Evolutionary conservation across 1,284 basidiomycete genomes (phyloP).

Genomic region (Pseudozyma pruni): DNA sequence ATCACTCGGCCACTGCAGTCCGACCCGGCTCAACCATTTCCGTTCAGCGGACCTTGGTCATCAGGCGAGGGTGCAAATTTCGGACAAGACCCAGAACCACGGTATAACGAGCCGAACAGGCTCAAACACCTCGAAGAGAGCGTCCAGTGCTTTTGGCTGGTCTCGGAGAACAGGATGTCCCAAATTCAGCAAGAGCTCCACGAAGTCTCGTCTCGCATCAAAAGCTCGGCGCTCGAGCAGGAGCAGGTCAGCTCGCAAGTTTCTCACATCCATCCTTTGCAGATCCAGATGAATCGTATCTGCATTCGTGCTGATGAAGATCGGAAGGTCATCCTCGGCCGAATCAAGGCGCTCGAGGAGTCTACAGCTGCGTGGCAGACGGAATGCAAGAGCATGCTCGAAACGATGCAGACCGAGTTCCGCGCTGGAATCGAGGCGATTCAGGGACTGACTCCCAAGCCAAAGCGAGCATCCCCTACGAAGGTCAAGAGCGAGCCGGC

Average conservation of each 20-base stretch:
- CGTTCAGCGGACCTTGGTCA: no score
- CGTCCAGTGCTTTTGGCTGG: slow-evolving; percentile 31
- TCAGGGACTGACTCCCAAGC: slow-evolving; percentile 5
- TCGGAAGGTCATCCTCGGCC: slow-evolving; percentile 13
- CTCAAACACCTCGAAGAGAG: slow-evolving; percentile 20
- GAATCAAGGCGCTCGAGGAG: slow-evolving; percentile 25
- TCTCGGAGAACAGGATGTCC: slow-evolving; percentile 18
- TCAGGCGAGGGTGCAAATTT: no score
- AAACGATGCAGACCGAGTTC: slow-evolving; percentile 11
- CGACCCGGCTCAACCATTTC: no score
- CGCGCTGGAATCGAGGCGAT: slow-evolving; percentile 8
- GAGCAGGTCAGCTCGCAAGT: slow-evolving; percentile 4
- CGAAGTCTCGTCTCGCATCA: neutral
- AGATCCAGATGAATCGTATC: slow-evolving; percentile 22
- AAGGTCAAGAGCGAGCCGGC: slow-evolving; percentile 3
- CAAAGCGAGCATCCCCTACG: neutral
- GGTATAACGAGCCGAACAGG: neutral
- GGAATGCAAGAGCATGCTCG: slow-evolving; percentile 15
- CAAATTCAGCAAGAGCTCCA: slow-evolving; percentile 20
- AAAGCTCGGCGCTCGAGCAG: slow-evolving; percentile 2
- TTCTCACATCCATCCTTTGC: slow-evolving; percentile 12
- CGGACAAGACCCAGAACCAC: neutral
- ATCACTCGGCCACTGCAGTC: no score
- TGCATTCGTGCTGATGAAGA: slow-evolving; percentile 16
- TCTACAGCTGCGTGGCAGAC: slow-evolving; percentile 4